These are phyloP conservation scores for Coffea canephora DNA, from an alignment of 257 asterid genomes.

Conservation along the genomic window DNA sequence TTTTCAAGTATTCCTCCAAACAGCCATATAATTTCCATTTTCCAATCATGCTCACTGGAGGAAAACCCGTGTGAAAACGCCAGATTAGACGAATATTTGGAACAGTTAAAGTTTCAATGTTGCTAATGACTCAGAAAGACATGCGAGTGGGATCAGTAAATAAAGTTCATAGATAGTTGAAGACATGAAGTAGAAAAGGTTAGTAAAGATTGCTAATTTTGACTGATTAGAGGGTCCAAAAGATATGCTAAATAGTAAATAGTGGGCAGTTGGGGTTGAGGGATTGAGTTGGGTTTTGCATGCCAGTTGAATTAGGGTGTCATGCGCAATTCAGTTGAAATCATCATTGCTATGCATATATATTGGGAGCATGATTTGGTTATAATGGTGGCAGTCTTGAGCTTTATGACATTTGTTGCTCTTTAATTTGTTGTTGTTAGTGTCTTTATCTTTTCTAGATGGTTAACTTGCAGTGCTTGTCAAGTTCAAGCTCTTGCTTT, in stretches of 20 bases:
- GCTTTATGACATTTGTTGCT: not conserved
- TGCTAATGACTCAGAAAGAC: not conserved
- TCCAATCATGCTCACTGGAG: constrained; percentile 3
- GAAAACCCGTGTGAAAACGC: not conserved
- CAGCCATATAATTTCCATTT: not conserved
- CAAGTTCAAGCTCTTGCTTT: no score
- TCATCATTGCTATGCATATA: not conserved
- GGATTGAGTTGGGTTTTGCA: not conserved
- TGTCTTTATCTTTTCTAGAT: not conserved
- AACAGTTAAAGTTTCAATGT: not conserved
- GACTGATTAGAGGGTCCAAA: not conserved
- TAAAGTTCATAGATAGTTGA: not conserved
- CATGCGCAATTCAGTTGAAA: constrained; percentile 7
- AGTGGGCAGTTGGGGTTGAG: not conserved
- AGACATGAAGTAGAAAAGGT: not conserved
- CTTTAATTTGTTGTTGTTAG: not conserved
- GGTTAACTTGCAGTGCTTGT: not conserved
- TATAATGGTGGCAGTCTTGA: not conserved
- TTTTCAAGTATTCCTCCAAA: not conserved
- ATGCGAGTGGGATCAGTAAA: not conserved
- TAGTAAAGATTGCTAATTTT: not conserved
- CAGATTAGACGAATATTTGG: not conserved
- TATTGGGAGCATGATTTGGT: not conserved
- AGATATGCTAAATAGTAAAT: not conserved
- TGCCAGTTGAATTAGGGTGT: constrained; percentile 3